Percentiles rank a stretch among this genome's conserved stretches.
phyloP scores from a whole-genome alignment of 164 flowering plant species.

The Cinnamomum chago region DNA sequence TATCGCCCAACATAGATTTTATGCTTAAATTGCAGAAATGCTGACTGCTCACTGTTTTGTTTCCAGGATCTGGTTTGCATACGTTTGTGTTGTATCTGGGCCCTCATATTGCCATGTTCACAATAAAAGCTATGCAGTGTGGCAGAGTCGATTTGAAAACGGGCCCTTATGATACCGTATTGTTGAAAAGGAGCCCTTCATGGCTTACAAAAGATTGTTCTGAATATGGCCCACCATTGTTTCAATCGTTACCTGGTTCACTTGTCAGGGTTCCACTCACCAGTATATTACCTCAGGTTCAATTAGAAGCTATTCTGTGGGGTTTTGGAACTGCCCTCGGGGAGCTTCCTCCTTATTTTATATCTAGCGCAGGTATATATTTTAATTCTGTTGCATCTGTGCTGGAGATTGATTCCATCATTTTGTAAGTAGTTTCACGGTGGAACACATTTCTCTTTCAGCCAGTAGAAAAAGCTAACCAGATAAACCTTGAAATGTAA shows the following conservation, averaged over 20 bases:
- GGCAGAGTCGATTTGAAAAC: conserved; percentile 84
- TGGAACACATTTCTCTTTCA: too few species aligned
- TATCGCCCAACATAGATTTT: not conserved
- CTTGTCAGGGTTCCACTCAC: conserved; percentile 56
- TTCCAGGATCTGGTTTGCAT: conserved; percentile 86
- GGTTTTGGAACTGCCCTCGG: conserved; percentile 97
- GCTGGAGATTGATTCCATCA: too few species aligned
- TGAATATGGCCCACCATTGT: conserved; percentile 78
- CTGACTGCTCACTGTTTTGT: not conserved
- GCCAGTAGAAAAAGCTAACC: too few species aligned
- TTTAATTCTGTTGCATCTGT: not conserved
- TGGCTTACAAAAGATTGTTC: conserved; percentile 87
- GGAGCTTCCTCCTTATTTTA: conserved; percentile 97
- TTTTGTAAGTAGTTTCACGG: too few species aligned
- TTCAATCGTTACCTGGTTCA: conserved; percentile 37
- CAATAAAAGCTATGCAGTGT: conserved; percentile 82
- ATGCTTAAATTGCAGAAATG: not conserved
- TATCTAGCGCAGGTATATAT: conserved; percentile 84
- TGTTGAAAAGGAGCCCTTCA: conserved; percentile 69
- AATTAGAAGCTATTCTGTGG: conserved; percentile 89
- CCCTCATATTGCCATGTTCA: conserved; percentile 90
- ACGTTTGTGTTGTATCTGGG: conserved; percentile 93
- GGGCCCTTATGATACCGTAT: conserved; percentile 91
- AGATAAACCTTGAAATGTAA: too few species aligned
- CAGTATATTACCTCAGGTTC: conserved; percentile 84